phyloP scores from a whole-genome alignment of 192 early-diverging fungal genomes.

The Podila minutissima region DNA sequence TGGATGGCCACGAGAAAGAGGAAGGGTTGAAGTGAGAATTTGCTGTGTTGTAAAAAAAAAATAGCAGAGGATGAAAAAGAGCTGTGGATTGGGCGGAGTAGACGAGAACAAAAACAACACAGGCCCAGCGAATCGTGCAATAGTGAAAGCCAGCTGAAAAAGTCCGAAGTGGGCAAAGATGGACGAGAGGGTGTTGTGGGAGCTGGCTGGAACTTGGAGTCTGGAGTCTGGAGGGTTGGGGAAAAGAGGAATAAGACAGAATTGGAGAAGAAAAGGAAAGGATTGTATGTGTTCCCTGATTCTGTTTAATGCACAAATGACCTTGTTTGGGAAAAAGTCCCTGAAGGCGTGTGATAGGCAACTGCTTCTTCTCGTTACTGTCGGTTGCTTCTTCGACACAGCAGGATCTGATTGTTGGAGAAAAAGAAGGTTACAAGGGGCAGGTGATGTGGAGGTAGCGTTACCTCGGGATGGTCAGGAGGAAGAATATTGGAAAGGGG shows the following conservation, averaged over 20 bases:
- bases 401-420: not conserved
- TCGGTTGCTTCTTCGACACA: not conserved
- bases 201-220: not conserved
- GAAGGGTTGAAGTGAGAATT: no score
- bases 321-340: not conserved
- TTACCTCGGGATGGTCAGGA: no score
- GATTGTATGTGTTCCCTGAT: not conserved
- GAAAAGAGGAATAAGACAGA: not conserved
- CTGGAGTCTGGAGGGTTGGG: not conserved
- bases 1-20: not conserved
- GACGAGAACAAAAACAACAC: not conserved
- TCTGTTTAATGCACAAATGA: not conserved
- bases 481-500: no score
- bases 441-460: no score
- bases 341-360: not conserved
- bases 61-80: not conserved
- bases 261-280: slow-evolving; percentile 2
- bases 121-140: not conserved
- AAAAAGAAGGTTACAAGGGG: not conserved
- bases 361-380: not conserved
- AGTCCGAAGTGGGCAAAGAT: not conserved
- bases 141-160: not conserved
- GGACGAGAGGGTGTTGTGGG: not conserved
- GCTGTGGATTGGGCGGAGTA: not conserved
- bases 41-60: slow-evolving; percentile 1